Conservation (phyloP, 2,329 filamentous ascomycete species). For the Thermothelomyces thermophilus region DNA sequence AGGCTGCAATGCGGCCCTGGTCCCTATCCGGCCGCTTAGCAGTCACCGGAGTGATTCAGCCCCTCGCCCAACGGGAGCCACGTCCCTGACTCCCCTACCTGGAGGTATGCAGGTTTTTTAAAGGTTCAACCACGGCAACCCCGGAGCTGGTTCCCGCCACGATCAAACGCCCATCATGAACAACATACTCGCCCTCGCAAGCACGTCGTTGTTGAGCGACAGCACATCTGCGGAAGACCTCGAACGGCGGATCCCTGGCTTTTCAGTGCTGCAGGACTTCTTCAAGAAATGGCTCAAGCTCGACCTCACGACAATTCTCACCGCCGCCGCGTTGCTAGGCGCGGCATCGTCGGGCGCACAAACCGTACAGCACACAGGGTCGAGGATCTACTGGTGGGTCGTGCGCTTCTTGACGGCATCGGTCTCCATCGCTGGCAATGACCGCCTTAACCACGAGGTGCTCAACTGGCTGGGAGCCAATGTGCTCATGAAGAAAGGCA, state of each 20-base stretch:
- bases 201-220: conserved; percentile 17
- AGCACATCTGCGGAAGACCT: conserved; percentile 19
- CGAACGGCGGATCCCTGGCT: conserved; percentile 26
- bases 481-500: conserved; percentile 28
- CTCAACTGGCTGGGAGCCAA: conserved; percentile 34
- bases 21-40: not conserved
- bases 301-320: conserved; percentile 30
- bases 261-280: conserved; percentile 28
- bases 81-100: too few species aligned
- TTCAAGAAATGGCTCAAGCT: conserved; percentile 31
- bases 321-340: conserved; percentile 31
- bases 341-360: conserved; percentile 29
- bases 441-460: conserved; percentile 34
- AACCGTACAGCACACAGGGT: conserved; percentile 26
- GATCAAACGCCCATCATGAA: conserved; percentile 13
- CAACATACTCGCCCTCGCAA: conserved; percentile 19
- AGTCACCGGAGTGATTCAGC: too few species aligned
- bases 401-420: conserved; percentile 34
- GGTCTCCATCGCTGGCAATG: conserved; percentile 32
- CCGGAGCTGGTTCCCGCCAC: too few species aligned
- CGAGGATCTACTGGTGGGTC: conserved; percentile 33
- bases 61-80: too few species aligned
- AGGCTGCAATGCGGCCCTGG: not conserved
- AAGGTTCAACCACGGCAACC: too few species aligned
- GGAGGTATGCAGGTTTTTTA: too few species aligned